Evolutionary conservation across 2,329 filamentous ascomycete species (phyloP), one percentile per base, ranked within the genome.

Genomic region (Pseudogymnoascus sp.): DNA sequence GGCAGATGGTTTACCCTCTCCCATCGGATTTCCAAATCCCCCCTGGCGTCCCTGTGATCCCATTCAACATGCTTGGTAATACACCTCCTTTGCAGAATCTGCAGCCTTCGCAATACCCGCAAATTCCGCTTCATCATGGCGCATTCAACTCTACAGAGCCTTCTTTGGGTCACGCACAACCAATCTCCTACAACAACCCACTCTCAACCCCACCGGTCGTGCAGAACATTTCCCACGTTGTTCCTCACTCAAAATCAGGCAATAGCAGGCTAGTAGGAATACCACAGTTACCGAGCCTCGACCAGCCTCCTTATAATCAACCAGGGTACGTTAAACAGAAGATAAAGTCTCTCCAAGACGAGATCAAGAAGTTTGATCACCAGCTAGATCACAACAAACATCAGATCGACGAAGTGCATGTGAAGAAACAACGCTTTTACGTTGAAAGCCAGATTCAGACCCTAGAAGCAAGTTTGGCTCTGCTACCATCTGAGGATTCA

Each of bases 361-460:
- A 78, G n/a, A 74, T 86, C 62, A 82, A 79, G 66, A 79, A 80
- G 62, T 75, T 81, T 39, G 79, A 85, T 64, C 79, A 82, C 62
- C 83, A 87, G 65, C 71, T 86, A 47, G 77, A 79, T 59, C 84
- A 82, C 74, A 86, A 86, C 68, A 80, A 78, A 65, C 82, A 86
- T 64, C 83, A 86, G 65, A 83, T 86, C 64, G 83, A 86, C 62
- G 81, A 82, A 65, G 77, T 75, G 63, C 71, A 75, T 35, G 78
- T 83, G 69, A 75, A 79, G 63, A 67, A 72, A 25, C 75, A 77
- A 43, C 76, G 74, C 3, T 68, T 73, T 36, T 68, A 73, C 36
- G 68, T 82, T 62, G 71, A 74, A n/a, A 70, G 74, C 20, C 66
- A 68, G 14, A 68, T 71, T 41, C 62, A 64, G 2, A 61, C 64